Conservation (phyloP, 2,329 filamentous ascomycete genomes). For the Ophiostoma sp. region DNA sequence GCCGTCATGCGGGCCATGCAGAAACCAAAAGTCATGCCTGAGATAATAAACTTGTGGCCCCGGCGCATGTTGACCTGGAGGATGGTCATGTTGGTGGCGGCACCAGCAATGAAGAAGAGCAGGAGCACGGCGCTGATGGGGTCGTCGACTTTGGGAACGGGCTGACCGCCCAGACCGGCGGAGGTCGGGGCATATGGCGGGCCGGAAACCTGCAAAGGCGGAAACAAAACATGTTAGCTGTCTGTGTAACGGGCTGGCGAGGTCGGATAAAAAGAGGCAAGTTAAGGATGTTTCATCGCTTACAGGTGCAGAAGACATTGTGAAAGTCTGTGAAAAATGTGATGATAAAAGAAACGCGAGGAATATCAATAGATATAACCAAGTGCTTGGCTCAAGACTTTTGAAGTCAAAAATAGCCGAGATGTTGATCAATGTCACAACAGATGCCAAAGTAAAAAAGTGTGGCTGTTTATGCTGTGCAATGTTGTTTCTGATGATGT, state of each 20-base stretch:
- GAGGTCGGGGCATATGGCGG: conserved; percentile 45
- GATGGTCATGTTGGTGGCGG: conserved; percentile 58
- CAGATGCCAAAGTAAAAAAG: background rate
- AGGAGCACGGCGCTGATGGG: conserved; percentile 66
- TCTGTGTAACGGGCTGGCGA: background rate
- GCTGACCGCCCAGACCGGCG: conserved; percentile 58
- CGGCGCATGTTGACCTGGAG: conserved; percentile 52
- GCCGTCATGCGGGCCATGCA: conserved; percentile 56
- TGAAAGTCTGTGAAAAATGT: background rate
- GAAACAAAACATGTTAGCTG: background rate
- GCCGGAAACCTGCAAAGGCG: conserved; percentile 25
- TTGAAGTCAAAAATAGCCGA: background rate
- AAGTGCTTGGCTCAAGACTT: background rate
- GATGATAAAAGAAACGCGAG: background rate
- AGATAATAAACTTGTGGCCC: conserved; percentile 61
- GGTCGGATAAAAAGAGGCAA: background rate
- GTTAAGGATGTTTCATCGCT: background rate
- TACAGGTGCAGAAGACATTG: conserved; percentile 10
- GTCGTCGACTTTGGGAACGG: conserved; percentile 59
- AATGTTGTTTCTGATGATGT: conserved; percentile 5
- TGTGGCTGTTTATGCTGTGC: background rate
- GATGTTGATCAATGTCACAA: background rate
- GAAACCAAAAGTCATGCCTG: conserved; percentile 58
- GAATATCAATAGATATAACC: conserved; percentile 3
- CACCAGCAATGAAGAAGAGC: conserved; percentile 55